Base-by-base conservation (phyloP, 768 basidiomycete species). In the Antrodiella citrinella region DNA sequence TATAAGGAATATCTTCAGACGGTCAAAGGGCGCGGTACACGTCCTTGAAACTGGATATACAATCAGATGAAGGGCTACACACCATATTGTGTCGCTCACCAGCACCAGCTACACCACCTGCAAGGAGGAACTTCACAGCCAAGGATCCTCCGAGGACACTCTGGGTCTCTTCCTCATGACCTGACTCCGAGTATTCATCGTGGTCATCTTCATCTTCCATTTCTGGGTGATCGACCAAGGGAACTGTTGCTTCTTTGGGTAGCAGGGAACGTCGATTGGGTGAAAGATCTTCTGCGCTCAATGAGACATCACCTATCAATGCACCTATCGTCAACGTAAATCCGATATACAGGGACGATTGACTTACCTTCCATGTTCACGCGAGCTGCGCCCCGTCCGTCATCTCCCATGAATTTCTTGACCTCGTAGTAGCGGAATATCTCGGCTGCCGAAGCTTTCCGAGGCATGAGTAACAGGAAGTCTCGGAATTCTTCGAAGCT, bases 21-120 rank as follows among this genome's bases (percentile, higher is more conserved):
- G 82, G 70, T 99, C 96, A 57, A 97, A 98, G 0, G 96, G 96
- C 4, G 96, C 96, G 0, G 96, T 99, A 52, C 91, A 93, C 42
- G 94, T 89, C 58, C 96, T 78, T 12, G 95, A 98, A 23, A 97
- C 96, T 96, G 40, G 26, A 39, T 3, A 44, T n/a, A 46, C 26
- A 26, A 15, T 18, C 7, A 43, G 41, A 9, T 5, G 9, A 19
- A 22, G 15, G 18, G 21, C 21, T 5, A 5, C 41, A n/a, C 19
- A 19, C 41, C 41, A 9, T 10, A 22, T 22, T 43, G 30, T 18
- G 41, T 18, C 19, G 66, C 81, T 69, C 62, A 92, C 94, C 88
- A 54, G 89, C 91, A 51, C 96, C 96, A 12, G 96, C 96, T 9
- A 94, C 70, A 12, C 96, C 96, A 26, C 96, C 96, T 4, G 96